Evolutionary conservation across 164 flowering plant species (phyloP).

Genomic region (Berberis thunbergii): DNA sequence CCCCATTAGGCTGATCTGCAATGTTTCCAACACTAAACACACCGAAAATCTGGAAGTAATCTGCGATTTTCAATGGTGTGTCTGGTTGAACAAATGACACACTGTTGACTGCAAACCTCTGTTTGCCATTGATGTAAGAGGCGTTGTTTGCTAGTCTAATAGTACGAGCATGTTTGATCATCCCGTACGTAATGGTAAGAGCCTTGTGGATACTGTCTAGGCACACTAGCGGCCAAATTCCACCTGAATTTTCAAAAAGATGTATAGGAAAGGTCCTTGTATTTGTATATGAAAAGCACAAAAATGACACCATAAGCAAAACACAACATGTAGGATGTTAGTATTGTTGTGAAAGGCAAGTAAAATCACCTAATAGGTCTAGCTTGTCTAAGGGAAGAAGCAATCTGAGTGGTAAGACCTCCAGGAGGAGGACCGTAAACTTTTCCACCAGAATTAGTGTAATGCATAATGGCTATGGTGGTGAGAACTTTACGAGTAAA

Average conservation of each 20-base stretch:
- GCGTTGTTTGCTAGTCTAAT: constrained; percentile 60
- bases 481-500: constrained; percentile 72
- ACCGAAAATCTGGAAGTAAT: too few species aligned
- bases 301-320: too few species aligned
- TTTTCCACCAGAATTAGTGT: constrained; percentile 49
- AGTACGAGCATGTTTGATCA: constrained; percentile 58
- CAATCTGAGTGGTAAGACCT: constrained; percentile 70
- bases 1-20: too few species aligned
- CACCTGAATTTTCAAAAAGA: constrained; percentile 25
- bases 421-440: constrained; percentile 73
- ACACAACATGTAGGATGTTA: neutral
- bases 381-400: constrained; percentile 75
- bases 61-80: too few species aligned
- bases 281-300: too few species aligned
- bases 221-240: constrained; percentile 83
- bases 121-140: constrained; percentile 62
- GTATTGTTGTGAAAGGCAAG: neutral
- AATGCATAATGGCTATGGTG: constrained; percentile 76
- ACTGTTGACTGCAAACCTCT: constrained; percentile 8
- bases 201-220: constrained; percentile 94
- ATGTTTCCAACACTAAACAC: too few species aligned
- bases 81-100: too few species aligned
- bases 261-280: neutral
- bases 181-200: constrained; percentile 70
- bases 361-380: constrained; percentile 55